Evolutionary conservation across 2,329 filamentous ascomycete genomes (phyloP).

Genomic region (Metarhizium anisopliae): DNA sequence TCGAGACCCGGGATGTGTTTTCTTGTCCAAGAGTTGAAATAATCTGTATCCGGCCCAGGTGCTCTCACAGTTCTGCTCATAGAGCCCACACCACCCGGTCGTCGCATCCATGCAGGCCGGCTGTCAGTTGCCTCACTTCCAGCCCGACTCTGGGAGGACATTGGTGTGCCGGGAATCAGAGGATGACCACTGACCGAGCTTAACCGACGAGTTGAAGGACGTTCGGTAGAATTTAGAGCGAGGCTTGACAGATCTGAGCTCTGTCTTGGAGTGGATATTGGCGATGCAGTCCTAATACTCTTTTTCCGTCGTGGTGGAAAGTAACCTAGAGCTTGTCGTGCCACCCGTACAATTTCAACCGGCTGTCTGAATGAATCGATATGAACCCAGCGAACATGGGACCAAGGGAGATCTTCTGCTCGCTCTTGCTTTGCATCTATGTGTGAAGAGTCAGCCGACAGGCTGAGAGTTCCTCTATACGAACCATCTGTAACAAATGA

Average conservation of each 20-base stretch:
- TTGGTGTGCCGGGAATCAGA: conserved; percentile 21
- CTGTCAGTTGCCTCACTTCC: conserved; percentile 29
- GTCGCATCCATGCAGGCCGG: conserved; percentile 57
- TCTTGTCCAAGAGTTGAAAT: conserved; percentile 74
- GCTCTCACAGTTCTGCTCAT: conserved; percentile 61
- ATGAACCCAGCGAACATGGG: conserved; percentile 81
- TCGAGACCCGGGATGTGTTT: conserved; percentile 74
- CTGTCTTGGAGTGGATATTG: conserved; percentile 56
- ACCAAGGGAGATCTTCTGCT: conserved; percentile 63
- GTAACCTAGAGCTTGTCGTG: conserved; percentile 73
- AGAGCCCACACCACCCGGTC: conserved; percentile 82
- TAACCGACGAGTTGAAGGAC: conserved; percentile 30
- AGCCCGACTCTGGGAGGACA: conserved; percentile 26
- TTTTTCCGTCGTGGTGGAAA: conserved; percentile 88
- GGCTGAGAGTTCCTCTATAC: conserved; percentile 34
- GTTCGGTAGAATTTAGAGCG: conserved; percentile 26
- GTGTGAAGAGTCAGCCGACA: conserved; percentile 19
- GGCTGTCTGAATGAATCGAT: conserved; percentile 61
- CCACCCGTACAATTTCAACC: conserved; percentile 78
- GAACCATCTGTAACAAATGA: conserved; percentile 14
- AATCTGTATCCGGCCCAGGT: conserved; percentile 77
- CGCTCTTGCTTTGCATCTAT: conserved; percentile 16
- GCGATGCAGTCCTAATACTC: conserved; percentile 59
- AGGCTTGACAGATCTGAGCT: conserved; percentile 51
- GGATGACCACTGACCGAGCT: conserved; percentile 31